Evolutionary conservation across 208 protist genomes (phyloP), one percentile per base, ranked within the genome.

Genomic region (Ichthyophonus hoferi): DNA sequence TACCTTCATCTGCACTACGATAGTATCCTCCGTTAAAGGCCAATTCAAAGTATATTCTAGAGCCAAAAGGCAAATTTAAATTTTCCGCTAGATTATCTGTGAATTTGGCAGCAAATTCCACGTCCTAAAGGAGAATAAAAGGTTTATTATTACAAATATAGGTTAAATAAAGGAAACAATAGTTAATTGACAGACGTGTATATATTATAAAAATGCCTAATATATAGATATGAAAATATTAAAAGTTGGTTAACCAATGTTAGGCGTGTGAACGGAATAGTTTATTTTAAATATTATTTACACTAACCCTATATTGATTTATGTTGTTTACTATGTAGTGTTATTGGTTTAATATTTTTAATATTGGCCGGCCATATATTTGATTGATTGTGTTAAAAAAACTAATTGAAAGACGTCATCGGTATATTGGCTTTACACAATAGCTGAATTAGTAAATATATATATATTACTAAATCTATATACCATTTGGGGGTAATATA

Each of bases 21-120:
- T 67, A 67, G 50, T 67, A n/a, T 81, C 12, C 77, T 39, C 77
- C 77, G 34, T 81, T 81, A 38, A 81, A 81, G 7, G 77, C 77
- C 33, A 38, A 31, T 81, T 81, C 77, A 81, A 81, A 12, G 7
- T 35, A 38, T 12, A 81, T 81, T 12, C 34, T 3, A 38, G 77
- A 81, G 34, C 77, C 77, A 38, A 31, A 2, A 81, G 77, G 77
- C n/a, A 81, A 38, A 2, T 38, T n/a, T 39, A 31, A 12, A 38
- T 38, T 81, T 3, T 3, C n/a, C 34, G 7, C 77, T n/a, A n/a
- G n/a, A n/a, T n/a, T n/a, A 12, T 81, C 77, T n/a, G 77, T 31
- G 3, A 12, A 81, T 24, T 67, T 67, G 50, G 50, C 50, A 67
- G 14, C 50, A 67, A n/a, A 67, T 67, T 67, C 50, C 14, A 24